Base-by-base conservation (phyloP, 331 rosid species). In the Quercus tomentella region DNA sequence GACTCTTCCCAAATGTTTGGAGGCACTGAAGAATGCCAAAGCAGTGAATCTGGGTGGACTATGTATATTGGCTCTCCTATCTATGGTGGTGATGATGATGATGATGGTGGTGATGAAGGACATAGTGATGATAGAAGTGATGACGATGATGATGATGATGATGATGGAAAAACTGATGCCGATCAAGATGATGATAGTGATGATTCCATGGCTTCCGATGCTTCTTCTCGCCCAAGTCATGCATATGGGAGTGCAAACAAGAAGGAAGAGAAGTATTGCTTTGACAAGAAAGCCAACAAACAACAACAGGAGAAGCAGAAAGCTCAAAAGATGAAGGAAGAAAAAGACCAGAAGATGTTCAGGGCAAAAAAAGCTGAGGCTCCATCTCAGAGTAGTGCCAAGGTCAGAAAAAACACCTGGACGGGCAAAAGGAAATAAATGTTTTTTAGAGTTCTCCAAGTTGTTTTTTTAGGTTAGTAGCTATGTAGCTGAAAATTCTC, bases 161-260 rank as follows among this genome's bases (percentile, higher is more conserved):
- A 26, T 35, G 55, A 20, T 31, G 68, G 21, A 45, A n/a, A 73
- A 30, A 73, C 9, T 49, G 72, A 82, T 52, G 74, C 51, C 66
- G 41, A 65, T 57, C 71, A 74, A 12, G 88, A 84, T 16, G 86
- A 82, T 68, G 88, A 83, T 18, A 87, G 91, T 70, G 97, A 91
- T 86, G 98, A 93, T 76, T 94, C 98, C 25, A 92, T 94, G 98
- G 91, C 93, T 83, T 94, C 98, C 75, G 98, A 94, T 86, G 98
- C 98, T 77, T 94, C 98, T 52, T 92, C 98, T 62, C 91, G 95
- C 5, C 97, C 95, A 49, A 84, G 87, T 62, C 84, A 79, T 75
- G 63, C 81, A 45, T 70, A 82, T 76, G 75, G 51, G 71, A n/a
- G 62, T 70, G 82, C 74, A 76, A 70, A 14, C 3, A 73, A 68